phyloP scores from a whole-genome alignment of 768 basidiomycete genomes.

The Rhizopogon vulgaris region DNA sequence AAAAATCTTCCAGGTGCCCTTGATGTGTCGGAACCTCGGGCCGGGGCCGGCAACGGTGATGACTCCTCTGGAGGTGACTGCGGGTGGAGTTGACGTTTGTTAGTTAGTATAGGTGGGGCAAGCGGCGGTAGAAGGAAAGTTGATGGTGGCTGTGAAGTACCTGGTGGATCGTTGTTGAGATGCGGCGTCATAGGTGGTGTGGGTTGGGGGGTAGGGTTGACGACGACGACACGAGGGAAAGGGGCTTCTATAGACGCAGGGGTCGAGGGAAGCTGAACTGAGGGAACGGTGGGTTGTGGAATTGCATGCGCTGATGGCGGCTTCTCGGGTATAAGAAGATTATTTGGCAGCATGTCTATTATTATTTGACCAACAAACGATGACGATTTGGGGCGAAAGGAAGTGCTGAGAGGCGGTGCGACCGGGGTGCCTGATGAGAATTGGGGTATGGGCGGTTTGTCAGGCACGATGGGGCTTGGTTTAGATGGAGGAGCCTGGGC shows the following conservation, averaged over 20 bases:
- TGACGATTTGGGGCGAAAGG: constrained; percentile 14
- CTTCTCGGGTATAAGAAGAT: constrained; percentile 21
- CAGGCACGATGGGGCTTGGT: constrained; percentile 18
- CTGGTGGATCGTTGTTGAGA: constrained; percentile 20
- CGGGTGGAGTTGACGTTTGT: constrained; percentile 14
- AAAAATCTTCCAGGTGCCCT: constrained; percentile 36
- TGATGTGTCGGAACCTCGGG: constrained; percentile 8
- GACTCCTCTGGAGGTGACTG: constrained; percentile 4
- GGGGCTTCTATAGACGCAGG: constrained; percentile 17
- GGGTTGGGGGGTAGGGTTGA: constrained; percentile 73
- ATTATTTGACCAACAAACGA: constrained; percentile 43
- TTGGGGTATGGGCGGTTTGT: constrained; percentile 22
- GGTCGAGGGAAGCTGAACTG: constrained; percentile 22
- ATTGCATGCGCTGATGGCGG: constrained; percentile 8
- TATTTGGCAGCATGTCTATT: constrained; percentile 51
- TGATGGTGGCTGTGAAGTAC: constrained; percentile 19
- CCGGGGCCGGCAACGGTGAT: constrained; percentile 2
- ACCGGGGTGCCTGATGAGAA: constrained; percentile 9
- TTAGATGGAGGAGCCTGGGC: constrained; percentile 20
- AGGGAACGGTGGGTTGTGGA: constrained; percentile 17
- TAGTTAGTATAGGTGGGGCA: constrained; percentile 17
- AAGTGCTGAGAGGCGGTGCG: constrained; percentile 4
- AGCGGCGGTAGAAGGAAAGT: constrained; percentile 24
- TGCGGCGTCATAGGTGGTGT: constrained; percentile 72
- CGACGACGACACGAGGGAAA: constrained; percentile 58